A percentile compares a stretch with the other conserved stretches of the same genome.
Conservation (phyloP, 257 asterid genomes). For the Asclepias syriaca region DNA sequence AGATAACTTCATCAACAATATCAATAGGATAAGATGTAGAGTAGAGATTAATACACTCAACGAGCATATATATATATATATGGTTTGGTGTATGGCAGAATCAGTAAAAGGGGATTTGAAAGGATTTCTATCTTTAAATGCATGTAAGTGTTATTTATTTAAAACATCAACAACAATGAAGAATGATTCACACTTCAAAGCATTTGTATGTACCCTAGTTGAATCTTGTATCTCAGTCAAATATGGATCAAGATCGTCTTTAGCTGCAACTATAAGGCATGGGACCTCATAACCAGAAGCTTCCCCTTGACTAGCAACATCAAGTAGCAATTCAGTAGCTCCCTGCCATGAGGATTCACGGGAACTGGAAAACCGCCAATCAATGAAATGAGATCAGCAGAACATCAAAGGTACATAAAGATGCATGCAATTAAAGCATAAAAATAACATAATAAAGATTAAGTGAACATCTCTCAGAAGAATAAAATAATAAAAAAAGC, state of each 20-base stretch:
- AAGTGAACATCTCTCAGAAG: background rate
- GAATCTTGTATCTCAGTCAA: constrained; percentile 90
- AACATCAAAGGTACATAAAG: background rate
- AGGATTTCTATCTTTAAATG: background rate
- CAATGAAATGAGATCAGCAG: constrained; percentile 3
- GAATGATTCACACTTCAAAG: background rate
- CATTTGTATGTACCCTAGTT: constrained; percentile 67
- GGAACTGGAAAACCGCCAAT: constrained; percentile 45
- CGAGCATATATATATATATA: background rate
- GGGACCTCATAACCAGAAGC: constrained; percentile 89
- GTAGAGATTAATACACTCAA: background rate
- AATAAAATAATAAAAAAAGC: background rate
- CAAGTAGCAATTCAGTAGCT: constrained; percentile 83
- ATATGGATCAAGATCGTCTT: constrained; percentile 80
- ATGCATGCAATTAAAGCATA: background rate
- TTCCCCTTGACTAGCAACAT: constrained; percentile 91
- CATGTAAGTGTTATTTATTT: background rate
- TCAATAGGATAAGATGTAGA: background rate
- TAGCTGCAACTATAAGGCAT: constrained; percentile 92
- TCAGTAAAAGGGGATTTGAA: background rate
- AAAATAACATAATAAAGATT: background rate
- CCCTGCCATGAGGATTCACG: constrained; percentile 68
- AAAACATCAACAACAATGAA: background rate
- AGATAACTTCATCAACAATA: background rate
- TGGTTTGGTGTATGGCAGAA: too few relatives aligned